Base-by-base conservation (phyloP, 2,329 filamentous ascomycete genomes). In the Cucurbitaria berberidis region DNA sequence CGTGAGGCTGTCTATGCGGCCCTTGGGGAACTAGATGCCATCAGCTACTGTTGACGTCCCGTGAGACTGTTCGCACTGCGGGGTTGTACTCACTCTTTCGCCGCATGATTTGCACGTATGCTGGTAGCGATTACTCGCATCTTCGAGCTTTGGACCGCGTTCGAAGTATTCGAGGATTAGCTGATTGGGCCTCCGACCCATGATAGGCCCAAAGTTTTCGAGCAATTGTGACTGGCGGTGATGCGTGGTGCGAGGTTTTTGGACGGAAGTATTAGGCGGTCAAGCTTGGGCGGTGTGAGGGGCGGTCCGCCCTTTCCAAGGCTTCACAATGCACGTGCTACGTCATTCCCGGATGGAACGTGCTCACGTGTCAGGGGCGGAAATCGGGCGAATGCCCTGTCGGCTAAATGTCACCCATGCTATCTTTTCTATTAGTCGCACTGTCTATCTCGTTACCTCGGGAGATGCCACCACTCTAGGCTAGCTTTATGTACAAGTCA, bases 81-180 rank as follows among this genome's bases (percentile, higher is more conserved):
- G 55, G 61, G 57, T 48, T 44, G 47, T 45, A 53, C 55, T 38
- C 47, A 79, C 78, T 64, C 89, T 89, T 76, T 95, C 89, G 62
- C 91, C 91, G 74, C 91, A 96, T 62, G 87, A 83, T 75, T 90
- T 93, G 84, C 92, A 96, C 11, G 90, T 95, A 72, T 96, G 91
- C 66, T 91, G 88, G 72, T 97, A 97, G 53, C 93, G 86, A 75
- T 96, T 96, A 79, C 90, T 95, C 60, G 90, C 89, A 77, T 96
- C 91, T 70, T 89, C 86, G 67, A 96, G 84, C 78, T 96, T 96
- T 34, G 86, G 84, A 9, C 93, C 93, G 64, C 92, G 86, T 74
- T 90, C 86, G 75, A 96, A 97, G 80, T 91, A 95, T 77, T 93
- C 87, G 74, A 90, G 83, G 74, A 96, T 93, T 64, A 96, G 82